phyloP scores from a whole-genome alignment of 2,329 filamentous ascomycete species.

The Neofusicoccum laricinum region DNA sequence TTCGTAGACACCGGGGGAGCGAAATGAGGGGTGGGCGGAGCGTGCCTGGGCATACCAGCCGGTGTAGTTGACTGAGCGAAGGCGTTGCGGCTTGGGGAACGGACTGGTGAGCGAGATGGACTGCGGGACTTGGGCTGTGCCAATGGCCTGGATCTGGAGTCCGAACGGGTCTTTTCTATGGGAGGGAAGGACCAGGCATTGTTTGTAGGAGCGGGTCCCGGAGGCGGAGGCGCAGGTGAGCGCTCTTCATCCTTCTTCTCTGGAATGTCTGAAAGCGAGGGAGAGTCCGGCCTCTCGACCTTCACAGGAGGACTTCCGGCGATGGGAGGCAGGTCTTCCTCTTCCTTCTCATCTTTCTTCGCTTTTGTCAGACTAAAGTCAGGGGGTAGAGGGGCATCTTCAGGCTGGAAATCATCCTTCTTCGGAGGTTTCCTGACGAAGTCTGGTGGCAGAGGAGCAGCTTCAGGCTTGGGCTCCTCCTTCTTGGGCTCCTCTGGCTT shows the following conservation, averaged over 20 bases:
- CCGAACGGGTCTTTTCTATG: neutral
- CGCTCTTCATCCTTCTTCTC: constrained; percentile 38
- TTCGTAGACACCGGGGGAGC: constrained; percentile 44
- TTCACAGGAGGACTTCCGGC: constrained; percentile 49
- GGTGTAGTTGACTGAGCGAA: constrained; percentile 26
- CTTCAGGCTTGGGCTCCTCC: constrained; percentile 21
- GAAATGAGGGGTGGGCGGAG: constrained; percentile 49
- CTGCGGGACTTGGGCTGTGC: constrained; percentile 25
- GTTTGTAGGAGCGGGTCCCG: neutral
- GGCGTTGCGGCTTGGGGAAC: constrained; percentile 1
- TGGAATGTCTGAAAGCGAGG: constrained; percentile 29
- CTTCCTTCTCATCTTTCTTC: constrained; percentile 31
- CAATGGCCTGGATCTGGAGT: neutral
- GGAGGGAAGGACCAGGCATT: constrained; percentile 4
- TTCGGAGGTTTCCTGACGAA: constrained; percentile 20
- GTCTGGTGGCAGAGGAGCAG: constrained; percentile 43
- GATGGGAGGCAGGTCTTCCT: constrained; percentile 43
- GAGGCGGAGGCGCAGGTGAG: neutral
- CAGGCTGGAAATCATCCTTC: constrained; percentile 27
- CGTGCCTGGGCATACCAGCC: constrained; percentile 36
- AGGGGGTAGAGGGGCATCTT: constrained; percentile 38
- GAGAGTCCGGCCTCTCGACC: constrained; percentile 35
- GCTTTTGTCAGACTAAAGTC: constrained; percentile 29
- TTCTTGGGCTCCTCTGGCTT: constrained; percentile 18
- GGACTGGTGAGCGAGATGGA: constrained; percentile 23